Conservation (phyloP, 495 filamentous ascomycete species). For the Lasiosphaeria hispida region DNA sequence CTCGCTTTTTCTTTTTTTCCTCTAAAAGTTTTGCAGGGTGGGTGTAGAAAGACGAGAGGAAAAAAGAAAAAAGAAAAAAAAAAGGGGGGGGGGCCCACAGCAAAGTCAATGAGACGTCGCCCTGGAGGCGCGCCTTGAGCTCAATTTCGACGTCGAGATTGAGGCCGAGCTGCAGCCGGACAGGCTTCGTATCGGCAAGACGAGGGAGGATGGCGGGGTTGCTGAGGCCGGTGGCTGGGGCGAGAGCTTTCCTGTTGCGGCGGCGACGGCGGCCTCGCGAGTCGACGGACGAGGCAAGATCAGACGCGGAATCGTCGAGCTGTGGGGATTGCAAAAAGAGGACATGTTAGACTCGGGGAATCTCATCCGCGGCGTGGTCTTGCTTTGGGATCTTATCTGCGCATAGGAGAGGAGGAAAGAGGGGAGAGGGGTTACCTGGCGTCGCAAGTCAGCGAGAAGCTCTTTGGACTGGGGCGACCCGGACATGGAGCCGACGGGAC, state of each 20-base stretch:
- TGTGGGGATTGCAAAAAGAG: background rate
- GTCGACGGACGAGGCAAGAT: constrained; percentile 25
- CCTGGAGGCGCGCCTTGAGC: constrained; percentile 17
- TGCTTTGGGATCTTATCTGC: background rate
- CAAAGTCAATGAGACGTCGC: constrained; percentile 35
- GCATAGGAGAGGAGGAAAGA: background rate
- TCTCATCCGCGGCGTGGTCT: no score
- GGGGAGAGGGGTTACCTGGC: constrained; percentile 24
- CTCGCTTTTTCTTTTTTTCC: background rate
- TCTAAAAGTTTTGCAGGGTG: no score
- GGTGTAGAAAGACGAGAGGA: no score
- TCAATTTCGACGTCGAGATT: constrained; percentile 37
- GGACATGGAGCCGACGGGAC: constrained; percentile 3
- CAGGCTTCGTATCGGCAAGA: constrained; percentile 34
- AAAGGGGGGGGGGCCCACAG: constrained; percentile 27
- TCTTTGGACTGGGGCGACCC: constrained; percentile 16
- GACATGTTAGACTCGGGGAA: background rate
- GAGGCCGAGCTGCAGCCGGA: constrained; percentile 36
- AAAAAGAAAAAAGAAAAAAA: constrained; percentile 1
- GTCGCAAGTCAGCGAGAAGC: constrained; percentile 25
- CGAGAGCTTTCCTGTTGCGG: constrained; percentile 24
- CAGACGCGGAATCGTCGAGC: constrained; percentile 31
- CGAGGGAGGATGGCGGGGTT: constrained; percentile 19
- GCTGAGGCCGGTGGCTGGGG: constrained; percentile 11
- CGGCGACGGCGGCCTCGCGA: constrained; percentile 28